Percentiles rank a stretch among this genome's conserved stretches.
Evolutionary conservation across 495 filamentous ascomycete genomes (phyloP).

Genomic region (Amorphotheca resinae): DNA sequence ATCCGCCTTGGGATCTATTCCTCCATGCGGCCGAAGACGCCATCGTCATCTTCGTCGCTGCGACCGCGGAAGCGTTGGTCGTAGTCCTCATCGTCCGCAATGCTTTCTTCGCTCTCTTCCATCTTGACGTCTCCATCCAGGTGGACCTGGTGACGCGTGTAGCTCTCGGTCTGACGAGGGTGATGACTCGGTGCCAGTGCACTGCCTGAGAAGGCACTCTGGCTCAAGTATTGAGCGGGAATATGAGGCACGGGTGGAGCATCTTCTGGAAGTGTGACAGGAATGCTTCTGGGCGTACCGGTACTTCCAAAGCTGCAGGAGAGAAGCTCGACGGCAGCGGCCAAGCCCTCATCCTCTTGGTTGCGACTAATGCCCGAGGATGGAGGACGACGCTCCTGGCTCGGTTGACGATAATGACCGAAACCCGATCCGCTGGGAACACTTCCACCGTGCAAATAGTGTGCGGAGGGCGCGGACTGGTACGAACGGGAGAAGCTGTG

Average conservation of each 20-base stretch:
- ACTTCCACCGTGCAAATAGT: slow-evolving; percentile 37
- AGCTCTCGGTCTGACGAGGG: slow-evolving; percentile 24
- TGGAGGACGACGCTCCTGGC: slow-evolving; percentile 44
- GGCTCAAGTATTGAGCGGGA: slow-evolving; percentile 53
- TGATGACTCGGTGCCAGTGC: slow-evolving; percentile 21
- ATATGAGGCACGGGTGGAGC: slow-evolving; percentile 80
- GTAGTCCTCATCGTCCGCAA: slow-evolving; percentile 70
- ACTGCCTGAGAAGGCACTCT: slow-evolving; percentile 27
- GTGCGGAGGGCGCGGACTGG: slow-evolving; percentile 55
- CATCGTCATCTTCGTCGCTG: slow-evolving; percentile 86
- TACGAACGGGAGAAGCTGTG: slow-evolving; percentile 72
- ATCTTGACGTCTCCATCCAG: slow-evolving; percentile 49
- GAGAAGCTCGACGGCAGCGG: slow-evolving; percentile 77
- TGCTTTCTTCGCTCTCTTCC: slow-evolving; percentile 51
- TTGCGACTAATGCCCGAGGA: slow-evolving; percentile 49
- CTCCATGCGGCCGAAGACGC: slow-evolving; percentile 93
- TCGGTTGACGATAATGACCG: slow-evolving; percentile 42
- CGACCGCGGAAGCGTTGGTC: slow-evolving; percentile 48
- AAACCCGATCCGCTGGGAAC: slow-evolving; percentile 34
- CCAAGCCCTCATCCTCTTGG: slow-evolving; percentile 69
- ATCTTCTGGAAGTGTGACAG: slow-evolving; percentile 58
- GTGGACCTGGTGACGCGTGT: slow-evolving; percentile 28
- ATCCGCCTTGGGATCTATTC: slow-evolving; percentile 37
- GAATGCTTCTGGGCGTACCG: slow-evolving; percentile 59
- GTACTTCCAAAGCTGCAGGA: slow-evolving; percentile 90